Evolutionary conservation across 192 early-diverging fungal genomes (phyloP).

Genomic region (Spinellus fusiger): DNA sequence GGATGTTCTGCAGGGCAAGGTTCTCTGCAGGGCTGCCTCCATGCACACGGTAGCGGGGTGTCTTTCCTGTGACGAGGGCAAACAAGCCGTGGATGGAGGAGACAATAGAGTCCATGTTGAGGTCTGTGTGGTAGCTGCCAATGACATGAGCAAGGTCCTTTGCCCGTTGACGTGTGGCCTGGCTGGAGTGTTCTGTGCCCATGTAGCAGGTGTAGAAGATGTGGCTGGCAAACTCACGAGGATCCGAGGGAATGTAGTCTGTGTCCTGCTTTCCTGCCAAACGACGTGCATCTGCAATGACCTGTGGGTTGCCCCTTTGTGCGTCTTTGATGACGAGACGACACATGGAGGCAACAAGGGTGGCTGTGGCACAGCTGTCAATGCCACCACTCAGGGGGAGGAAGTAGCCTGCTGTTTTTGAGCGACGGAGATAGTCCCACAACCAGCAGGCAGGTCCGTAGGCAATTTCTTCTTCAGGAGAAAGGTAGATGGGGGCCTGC

Average conservation of each 20-base stretch:
- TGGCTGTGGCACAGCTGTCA: conserved; percentile 85
- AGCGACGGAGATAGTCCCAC: conserved; percentile 97
- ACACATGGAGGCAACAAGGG: conserved; percentile 92
- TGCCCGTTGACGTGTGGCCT: conserved; percentile 80
- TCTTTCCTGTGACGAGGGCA: conserved; percentile 60
- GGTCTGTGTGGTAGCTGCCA: conserved; percentile 87
- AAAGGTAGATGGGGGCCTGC: conserved; percentile 50
- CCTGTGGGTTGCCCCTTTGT: conserved; percentile 57
- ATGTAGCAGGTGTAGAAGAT: conserved; percentile 96
- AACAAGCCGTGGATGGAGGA: conserved; percentile 73
- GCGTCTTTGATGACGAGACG: conserved; percentile 66
- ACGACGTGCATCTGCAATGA: conserved; percentile 66
- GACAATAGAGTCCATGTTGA: conserved; percentile 85
- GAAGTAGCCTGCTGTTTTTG: conserved; percentile 86
- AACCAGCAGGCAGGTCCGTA: conserved; percentile 98
- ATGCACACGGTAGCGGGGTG: conserved; percentile 73
- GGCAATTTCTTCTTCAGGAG: conserved; percentile 86
- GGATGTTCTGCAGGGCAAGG: conserved; percentile 94
- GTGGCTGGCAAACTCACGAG: conserved; percentile 76
- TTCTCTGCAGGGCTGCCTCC: conserved; percentile 87
- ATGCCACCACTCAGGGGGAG: conserved; percentile 96
- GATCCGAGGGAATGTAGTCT: conserved; percentile 67
- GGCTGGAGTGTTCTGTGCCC: conserved; percentile 88
- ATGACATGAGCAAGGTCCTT: conserved; percentile 71
- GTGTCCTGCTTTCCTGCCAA: conserved; percentile 50